These are phyloP conservation scores for Podosphaera aphanis DNA, from an alignment of 2,329 filamentous ascomycete genomes.

Conservation along the genomic window DNA sequence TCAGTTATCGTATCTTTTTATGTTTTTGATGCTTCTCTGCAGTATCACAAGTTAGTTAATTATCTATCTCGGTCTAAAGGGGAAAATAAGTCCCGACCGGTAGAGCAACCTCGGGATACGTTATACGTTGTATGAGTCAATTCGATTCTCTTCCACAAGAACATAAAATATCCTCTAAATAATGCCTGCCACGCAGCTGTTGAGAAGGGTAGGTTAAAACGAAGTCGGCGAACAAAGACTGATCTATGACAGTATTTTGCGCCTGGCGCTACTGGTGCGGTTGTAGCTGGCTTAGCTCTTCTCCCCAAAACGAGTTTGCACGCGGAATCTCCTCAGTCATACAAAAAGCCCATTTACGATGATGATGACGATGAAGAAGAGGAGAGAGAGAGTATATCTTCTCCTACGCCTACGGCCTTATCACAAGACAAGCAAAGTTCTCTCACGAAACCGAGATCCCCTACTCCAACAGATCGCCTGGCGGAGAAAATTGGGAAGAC, in stretches of 20 bases:
- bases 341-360: constrained; percentile 62
- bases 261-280: constrained; percentile 20
- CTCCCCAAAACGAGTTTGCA: constrained; percentile 22
- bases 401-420: not conserved
- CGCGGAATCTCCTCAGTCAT: constrained; percentile 21
- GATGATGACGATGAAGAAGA: constrained; percentile 39
- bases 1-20: constrained; percentile 3
- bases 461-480: constrained; percentile 74
- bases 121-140: not conserved
- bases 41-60: too few relatives aligned
- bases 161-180: constrained; percentile 10
- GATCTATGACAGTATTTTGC: constrained; percentile 21
- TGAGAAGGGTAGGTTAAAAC: constrained; percentile 23
- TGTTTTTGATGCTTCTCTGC: not conserved
- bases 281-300: constrained; percentile 23
- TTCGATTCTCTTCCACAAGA: not conserved
- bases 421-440: not conserved
- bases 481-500: constrained; percentile 59
- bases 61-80: not conserved
- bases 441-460: constrained; percentile 19
- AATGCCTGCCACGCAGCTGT: constrained; percentile 29
- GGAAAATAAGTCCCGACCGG: not conserved
- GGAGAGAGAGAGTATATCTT: constrained; percentile 7
- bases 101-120: not conserved
- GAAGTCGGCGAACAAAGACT: constrained; percentile 1